These are phyloP conservation scores for Candida dajiaensis DNA, from an alignment of 805 yeast species.

Conservation along the genomic window DNA sequence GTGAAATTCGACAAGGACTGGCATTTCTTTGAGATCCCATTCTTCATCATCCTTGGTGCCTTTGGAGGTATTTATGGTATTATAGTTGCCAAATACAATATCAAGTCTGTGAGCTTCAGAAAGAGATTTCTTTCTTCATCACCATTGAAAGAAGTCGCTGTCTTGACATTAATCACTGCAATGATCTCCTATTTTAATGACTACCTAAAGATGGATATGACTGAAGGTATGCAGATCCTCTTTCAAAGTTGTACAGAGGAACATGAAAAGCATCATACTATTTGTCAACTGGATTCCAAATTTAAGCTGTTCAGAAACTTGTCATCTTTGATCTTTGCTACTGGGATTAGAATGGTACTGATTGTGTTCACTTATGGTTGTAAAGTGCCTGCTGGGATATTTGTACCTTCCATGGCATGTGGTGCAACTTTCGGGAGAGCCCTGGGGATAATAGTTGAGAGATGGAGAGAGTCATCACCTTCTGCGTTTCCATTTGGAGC, in stretches of 20 bases:
- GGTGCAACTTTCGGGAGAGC: slow-evolving; percentile 95
- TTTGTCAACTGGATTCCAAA: slow-evolving; percentile 32
- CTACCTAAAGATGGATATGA: slow-evolving; percentile 84
- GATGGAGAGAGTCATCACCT: slow-evolving; percentile 35
- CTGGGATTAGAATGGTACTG: slow-evolving; percentile 60
- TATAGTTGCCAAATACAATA: slow-evolving; percentile 66
- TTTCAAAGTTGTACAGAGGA: slow-evolving; percentile 70
- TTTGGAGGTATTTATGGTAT: slow-evolving; percentile 93
- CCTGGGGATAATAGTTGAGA: slow-evolving; percentile 67
- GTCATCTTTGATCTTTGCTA: slow-evolving; percentile 59
- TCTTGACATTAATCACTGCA: slow-evolving; percentile 65
- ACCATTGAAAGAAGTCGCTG: slow-evolving; percentile 66
- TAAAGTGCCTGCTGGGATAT: slow-evolving; percentile 95
- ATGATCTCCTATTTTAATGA: slow-evolving; percentile 76
- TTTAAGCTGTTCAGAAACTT: slow-evolving; percentile 32
- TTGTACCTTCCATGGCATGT: slow-evolving; percentile 94
- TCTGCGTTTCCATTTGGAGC: slow-evolving; percentile 27
- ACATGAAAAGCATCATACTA: slow-evolving; percentile 32
- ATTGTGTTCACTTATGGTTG: slow-evolving; percentile 87
- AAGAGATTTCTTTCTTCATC: slow-evolving; percentile 51
- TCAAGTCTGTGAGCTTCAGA: slow-evolving; percentile 70
- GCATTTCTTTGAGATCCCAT: slow-evolving; percentile 81
- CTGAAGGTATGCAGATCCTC: slow-evolving; percentile 85
- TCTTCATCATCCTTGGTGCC: slow-evolving; percentile 71
- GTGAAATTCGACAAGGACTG: slow-evolving; percentile 84